phyloP scores from a whole-genome alignment of 1,284 basidiomycete species.

The Moniliophthora roreri region DNA sequence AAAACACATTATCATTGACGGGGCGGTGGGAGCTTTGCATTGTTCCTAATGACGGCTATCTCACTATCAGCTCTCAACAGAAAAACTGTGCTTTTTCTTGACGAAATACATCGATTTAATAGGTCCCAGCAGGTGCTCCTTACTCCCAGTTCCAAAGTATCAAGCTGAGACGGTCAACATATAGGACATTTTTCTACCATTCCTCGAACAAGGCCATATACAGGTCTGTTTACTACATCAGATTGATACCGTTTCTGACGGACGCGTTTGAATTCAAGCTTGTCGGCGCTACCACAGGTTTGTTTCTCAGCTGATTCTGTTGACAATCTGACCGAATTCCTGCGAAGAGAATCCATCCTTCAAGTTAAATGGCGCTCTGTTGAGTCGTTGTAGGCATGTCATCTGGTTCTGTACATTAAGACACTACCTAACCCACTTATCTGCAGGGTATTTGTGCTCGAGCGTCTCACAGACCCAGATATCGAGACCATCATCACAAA shows the following conservation, averaged over 20 bases:
- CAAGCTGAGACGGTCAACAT: constrained; percentile 3
- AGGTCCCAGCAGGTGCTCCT: constrained; percentile 72
- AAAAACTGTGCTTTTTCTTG: constrained; percentile 75
- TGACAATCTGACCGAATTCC: neutral
- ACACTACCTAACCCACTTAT: constrained; percentile 5
- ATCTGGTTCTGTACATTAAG: neutral
- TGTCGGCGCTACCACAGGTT: constrained; percentile 79
- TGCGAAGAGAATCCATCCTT: constrained; percentile 85
- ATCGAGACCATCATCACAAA: constrained; percentile 51
- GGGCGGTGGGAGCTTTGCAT: constrained; percentile 47
- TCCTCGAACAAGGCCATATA: constrained; percentile 76
- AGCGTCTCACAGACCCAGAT: constrained; percentile 60
- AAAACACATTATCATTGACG: constrained; percentile 65
- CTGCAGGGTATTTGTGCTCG: constrained; percentile 62
- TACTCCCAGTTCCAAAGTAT: neutral
- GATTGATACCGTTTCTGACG: too few relatives aligned
- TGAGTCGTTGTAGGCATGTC: constrained; percentile 78
- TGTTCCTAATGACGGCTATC: neutral
- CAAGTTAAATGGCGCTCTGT: constrained; percentile 74
- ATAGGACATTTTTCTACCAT: constrained; percentile 80
- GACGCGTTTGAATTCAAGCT: constrained; percentile 50
- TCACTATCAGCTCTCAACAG: constrained; percentile 29
- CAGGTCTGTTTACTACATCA: too few relatives aligned
- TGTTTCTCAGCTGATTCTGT: neutral
- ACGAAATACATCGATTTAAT: constrained; percentile 90